These are phyloP conservation scores for Gymnopus androsaceus DNA, from an alignment of 1,284 basidiomycete species.

Conservation along the genomic window DNA sequence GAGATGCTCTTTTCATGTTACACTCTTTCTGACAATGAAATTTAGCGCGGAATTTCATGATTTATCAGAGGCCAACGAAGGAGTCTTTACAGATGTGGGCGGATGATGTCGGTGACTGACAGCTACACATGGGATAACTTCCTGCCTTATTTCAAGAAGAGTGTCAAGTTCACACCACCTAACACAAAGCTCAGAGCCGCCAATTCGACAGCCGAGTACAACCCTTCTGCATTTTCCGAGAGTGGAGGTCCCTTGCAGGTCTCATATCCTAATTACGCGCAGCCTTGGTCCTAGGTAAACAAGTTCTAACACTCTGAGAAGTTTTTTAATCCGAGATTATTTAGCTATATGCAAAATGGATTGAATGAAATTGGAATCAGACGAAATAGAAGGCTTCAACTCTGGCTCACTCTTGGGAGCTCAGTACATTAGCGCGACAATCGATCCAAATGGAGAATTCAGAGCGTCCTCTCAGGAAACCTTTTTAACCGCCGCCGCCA, in stretches of 20 bases:
- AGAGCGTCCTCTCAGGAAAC: background rate
- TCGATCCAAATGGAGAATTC: background rate
- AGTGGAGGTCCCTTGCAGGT: background rate
- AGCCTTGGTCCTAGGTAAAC: background rate
- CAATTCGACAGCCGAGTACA: background rate
- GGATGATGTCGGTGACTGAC: background rate
- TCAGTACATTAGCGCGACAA: background rate
- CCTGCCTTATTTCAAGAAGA: background rate
- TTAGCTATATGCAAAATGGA: background rate
- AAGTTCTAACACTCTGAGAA: background rate
- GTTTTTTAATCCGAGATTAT: too few species aligned
- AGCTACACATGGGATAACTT: background rate
- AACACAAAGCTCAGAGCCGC: background rate
- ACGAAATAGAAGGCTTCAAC: constrained; percentile 23
- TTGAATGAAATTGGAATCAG: background rate
- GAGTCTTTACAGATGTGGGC: background rate
- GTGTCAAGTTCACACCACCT: background rate
- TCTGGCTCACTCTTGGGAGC: background rate
- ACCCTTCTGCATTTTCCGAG: background rate
- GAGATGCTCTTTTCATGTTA: background rate
- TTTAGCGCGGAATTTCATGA: background rate
- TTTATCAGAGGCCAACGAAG: background rate
- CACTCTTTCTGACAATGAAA: background rate
- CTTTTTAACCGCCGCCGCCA: background rate
- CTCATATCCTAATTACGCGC: background rate